Evolutionary conservation across 805 yeast species (phyloP).

Genomic region (Spencermartinsiella europaea): DNA sequence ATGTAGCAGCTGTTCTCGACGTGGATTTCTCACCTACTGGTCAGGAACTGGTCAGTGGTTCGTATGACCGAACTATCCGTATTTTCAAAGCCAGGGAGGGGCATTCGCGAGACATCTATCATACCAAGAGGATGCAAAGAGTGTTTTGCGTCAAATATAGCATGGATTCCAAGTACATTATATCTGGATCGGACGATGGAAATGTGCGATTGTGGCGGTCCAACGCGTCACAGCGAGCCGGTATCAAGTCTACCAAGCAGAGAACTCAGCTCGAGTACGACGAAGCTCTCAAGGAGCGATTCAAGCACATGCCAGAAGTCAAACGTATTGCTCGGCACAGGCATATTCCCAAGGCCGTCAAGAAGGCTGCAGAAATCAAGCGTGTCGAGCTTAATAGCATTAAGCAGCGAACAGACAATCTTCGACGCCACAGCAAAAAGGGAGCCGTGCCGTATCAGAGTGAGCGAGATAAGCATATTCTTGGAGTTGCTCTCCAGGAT

Average conservation of each 20-base stretch:
- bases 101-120: conserved; percentile 91
- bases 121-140: conserved; percentile 96
- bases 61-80: conserved; percentile 90
- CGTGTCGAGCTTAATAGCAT: conserved; percentile 63
- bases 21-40: conserved; percentile 97
- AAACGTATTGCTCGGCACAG: conserved; percentile 85
- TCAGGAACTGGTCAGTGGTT: conserved; percentile 89
- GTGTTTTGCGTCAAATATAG: conserved; percentile 79
- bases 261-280: conserved; percentile 85
- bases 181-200: conserved; percentile 94
- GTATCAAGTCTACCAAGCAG: conserved; percentile 73
- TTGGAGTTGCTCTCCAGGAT: conserved; percentile 57
- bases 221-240: conserved; percentile 76
- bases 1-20: conserved; percentile 92
- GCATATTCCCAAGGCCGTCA: conserved; percentile 81
- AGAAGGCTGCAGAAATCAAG: conserved; percentile 87
- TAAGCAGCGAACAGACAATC: conserved; percentile 78
- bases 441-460: conserved; percentile 37
- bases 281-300: conserved; percentile 84
- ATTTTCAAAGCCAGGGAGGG: conserved; percentile 73
- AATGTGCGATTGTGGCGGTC: conserved; percentile 93
- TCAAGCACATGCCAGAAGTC: conserved; percentile 94
- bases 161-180: conserved; percentile 81
- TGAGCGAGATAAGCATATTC: conserved; percentile 85
- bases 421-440: conserved; percentile 66